Evolutionary conservation across 2,329 filamentous ascomycete species (phyloP).

Genomic region (Alternaria ventricosa): DNA sequence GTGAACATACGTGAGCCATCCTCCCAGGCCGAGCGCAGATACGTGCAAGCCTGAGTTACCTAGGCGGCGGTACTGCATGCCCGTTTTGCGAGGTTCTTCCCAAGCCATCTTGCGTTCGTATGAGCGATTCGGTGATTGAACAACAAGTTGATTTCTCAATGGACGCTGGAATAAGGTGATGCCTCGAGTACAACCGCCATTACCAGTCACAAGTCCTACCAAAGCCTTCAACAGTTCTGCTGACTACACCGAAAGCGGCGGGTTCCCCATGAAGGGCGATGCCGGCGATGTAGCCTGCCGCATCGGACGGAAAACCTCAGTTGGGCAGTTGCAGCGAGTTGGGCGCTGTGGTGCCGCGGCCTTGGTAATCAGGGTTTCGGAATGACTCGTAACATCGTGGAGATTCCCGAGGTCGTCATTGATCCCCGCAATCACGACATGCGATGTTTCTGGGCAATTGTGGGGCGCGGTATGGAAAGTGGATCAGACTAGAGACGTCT

Average conservation of each 20-base stretch:
- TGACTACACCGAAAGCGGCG: background rate
- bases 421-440: slow-evolving; percentile 18
- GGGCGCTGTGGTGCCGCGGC: background rate
- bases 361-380: background rate
- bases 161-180: background rate
- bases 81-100: slow-evolving; percentile 41
- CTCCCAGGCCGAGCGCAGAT: slow-evolving; percentile 71
- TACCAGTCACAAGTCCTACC: background rate
- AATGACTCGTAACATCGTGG: slow-evolving; percentile 1
- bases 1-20: slow-evolving; percentile 67
- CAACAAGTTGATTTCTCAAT: background rate
- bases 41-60: slow-evolving; percentile 77
- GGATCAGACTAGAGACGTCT: slow-evolving; percentile 6
- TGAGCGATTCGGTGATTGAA: background rate
- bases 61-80: slow-evolving; percentile 69
- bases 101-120: slow-evolving; percentile 29
- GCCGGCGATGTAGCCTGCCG: background rate
- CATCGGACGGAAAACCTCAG: slow-evolving; percentile 2
- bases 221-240: background rate
- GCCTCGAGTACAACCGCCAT: background rate
- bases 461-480: background rate
- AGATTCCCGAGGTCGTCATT: slow-evolving; percentile 11
- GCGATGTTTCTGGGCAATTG: background rate
- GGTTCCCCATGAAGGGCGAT: background rate
- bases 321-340: background rate